Percentiles rank a stretch among this genome's conserved stretches.
Conservation (phyloP, 2,329 filamentous ascomycete genomes). For the Fonsecaea nubica region DNA sequence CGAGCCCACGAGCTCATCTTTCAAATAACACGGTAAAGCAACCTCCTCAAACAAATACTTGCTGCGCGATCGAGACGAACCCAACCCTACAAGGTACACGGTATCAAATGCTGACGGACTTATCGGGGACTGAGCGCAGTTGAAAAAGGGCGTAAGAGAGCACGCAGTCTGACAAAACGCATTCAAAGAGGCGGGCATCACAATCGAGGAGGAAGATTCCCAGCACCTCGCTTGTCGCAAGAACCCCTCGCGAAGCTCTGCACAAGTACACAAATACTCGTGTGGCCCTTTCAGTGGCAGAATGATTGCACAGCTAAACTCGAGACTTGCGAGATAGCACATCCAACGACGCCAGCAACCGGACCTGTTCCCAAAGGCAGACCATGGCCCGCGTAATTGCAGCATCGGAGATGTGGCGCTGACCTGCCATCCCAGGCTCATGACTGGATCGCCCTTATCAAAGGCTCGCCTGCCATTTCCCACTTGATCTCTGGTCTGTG, state of each 20-base stretch:
- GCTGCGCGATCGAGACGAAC: not conserved
- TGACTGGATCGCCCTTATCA: constrained; percentile 32
- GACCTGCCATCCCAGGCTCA: not conserved
- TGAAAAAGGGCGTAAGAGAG: not conserved
- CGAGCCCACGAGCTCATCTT: too few relatives aligned
- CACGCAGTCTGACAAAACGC: not conserved
- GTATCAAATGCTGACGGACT: not conserved
- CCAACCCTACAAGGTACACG: not conserved
- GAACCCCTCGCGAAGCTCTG: not conserved
- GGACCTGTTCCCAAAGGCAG: constrained; percentile 19
- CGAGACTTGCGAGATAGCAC: not conserved
- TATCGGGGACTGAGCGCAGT: not conserved
- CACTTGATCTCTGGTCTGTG: constrained; percentile 13
- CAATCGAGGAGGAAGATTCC: too few relatives aligned
- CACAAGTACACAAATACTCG: not conserved
- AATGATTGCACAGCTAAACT: not conserved
- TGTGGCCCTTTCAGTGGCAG: not conserved
- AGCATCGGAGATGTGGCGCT: constrained; percentile 9
- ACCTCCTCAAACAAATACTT: not conserved
- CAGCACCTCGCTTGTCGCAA: not conserved
- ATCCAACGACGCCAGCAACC: not conserved
- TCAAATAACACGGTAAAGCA: not conserved
- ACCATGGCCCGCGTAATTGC: constrained; percentile 6
- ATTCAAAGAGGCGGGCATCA: too few relatives aligned
- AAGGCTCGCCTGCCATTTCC: constrained; percentile 21